phyloP scores from a whole-genome alignment of 805 yeast genomes.

The Millerozyma acaciae region DNA sequence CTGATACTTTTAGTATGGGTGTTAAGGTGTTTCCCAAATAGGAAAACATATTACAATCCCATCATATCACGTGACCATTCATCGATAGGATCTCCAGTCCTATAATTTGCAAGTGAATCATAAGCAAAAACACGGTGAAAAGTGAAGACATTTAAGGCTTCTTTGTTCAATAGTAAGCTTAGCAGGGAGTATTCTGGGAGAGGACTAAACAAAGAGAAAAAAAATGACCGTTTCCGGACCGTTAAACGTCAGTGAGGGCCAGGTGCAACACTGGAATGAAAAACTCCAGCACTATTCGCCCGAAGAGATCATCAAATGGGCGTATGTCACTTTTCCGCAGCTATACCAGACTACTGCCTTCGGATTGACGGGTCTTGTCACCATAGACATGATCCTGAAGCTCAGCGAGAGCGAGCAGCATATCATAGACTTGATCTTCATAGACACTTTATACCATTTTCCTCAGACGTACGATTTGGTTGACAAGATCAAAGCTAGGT shows the following conservation, averaged over 20 bases:
- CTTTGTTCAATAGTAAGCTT: no score
- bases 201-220: no score
- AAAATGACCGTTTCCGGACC: constrained; percentile 6
- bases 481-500: constrained; percentile 50
- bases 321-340: constrained; percentile 75
- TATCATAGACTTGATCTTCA: constrained; percentile 71
- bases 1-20: no score
- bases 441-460: constrained; percentile 90
- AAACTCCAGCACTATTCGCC: constrained; percentile 56
- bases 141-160: no score
- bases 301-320: constrained; percentile 76
- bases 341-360: constrained; percentile 91
- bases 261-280: constrained; percentile 64
- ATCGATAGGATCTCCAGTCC: not conserved
- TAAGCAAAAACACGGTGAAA: no score
- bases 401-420: constrained; percentile 21
- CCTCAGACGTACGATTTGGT: constrained; percentile 87
- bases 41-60: not conserved
- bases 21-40: no score
- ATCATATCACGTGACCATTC: constrained; percentile 1
- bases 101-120: constrained; percentile 1
- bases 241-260: constrained; percentile 40
- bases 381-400: constrained; percentile 74
- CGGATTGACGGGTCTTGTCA: constrained; percentile 88
- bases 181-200: no score